phyloP scores from a whole-genome alignment of 2,329 filamentous ascomycete species.

The Arachnomyces sp. region DNA sequence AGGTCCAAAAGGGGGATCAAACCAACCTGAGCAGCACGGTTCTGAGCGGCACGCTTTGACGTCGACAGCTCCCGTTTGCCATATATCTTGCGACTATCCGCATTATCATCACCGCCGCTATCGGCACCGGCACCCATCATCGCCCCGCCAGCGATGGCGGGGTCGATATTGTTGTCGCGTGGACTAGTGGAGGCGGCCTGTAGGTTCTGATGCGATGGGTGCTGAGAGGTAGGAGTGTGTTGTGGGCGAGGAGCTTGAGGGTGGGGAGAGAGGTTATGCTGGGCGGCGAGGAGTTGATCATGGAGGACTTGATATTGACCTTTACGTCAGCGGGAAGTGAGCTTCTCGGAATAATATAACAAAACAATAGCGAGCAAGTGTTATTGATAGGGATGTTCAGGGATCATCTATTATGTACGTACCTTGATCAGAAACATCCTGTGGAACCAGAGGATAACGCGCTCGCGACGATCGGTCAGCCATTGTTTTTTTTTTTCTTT shows the following conservation, averaged over 20 bases:
- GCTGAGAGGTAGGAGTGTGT: slow-evolving; percentile 34
- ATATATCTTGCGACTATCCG: slow-evolving; percentile 60
- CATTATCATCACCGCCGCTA: slow-evolving; percentile 33
- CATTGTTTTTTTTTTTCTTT: too few relatives aligned
- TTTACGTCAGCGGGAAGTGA: slow-evolving; percentile 1
- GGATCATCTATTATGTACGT: slow-evolving; percentile 19
- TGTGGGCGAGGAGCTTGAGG: slow-evolving; percentile 33
- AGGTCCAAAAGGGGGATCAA: slow-evolving; percentile 5
- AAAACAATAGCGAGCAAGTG: too few relatives aligned
- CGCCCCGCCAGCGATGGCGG: slow-evolving; percentile 47
- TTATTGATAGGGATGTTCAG: neutral
- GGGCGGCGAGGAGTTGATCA: slow-evolving; percentile 53
- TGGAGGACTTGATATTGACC: slow-evolving; percentile 45
- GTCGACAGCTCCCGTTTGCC: slow-evolving; percentile 84
- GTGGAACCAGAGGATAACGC: slow-evolving; percentile 12
- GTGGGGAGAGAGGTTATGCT: slow-evolving; percentile 40
- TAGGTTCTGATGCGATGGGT: slow-evolving; percentile 12
- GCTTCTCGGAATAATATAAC: too few relatives aligned
- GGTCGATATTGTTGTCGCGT: slow-evolving; percentile 50
- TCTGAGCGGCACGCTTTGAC: slow-evolving; percentile 93
- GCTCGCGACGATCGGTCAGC: neutral
- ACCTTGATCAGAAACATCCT: slow-evolving; percentile 42
- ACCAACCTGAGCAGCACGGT: slow-evolving; percentile 88
- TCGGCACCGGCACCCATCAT: slow-evolving; percentile 38
- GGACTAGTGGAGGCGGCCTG: slow-evolving; percentile 34